Evolutionary conservation across 495 filamentous ascomycete genomes (phyloP), one percentile per base, ranked within the genome.

Genomic region (Chaetomidium leptoderma): DNA sequence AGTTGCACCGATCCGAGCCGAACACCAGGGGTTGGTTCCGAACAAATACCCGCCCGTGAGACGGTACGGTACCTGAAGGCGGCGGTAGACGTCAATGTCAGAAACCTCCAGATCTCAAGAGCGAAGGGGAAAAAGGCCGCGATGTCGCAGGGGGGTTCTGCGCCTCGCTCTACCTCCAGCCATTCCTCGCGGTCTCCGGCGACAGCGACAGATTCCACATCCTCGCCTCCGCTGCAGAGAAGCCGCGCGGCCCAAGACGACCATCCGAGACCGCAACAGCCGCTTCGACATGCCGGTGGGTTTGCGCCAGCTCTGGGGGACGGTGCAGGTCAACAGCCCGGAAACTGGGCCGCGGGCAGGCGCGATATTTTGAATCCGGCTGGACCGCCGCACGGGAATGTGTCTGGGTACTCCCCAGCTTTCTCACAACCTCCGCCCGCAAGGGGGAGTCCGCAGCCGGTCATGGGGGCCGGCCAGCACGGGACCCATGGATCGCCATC

Each of bases 111-210:
- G 75, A 70, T 69, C 65, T 64, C 64, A 69, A 70, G 72, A 68
- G 75, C 69, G 72, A 70, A 78, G 76, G 80, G 77, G 80, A 79
- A 74, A 26, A 74, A 76, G 78, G 74, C 73, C 75, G 77, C 77
- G 75, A 83, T 83, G 81, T 82, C 78, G 70, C 76, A 80, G 76
- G 79, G 75, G 73, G 76, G 72, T 65, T 64, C 73, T 74, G 72
- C 67, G 66, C 70, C 72, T 74, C 72, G 64, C 66, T 70, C 76
- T 74, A 56, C 71, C 66, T 79, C 80, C 68, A 65, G 60, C 57
- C 65, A 58, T 23, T 58, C 66, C 54, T 66, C 68, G 48, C 60
- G 59, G 59, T 70, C 71, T 55, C 63, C 69, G 16, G 53, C 53
- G 40, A 62, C 58, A 57, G 62, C 61, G 35, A 56, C 61, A 59